Evolutionary conservation across 768 basidiomycete species (phyloP).

Genomic region (Suillus variegatus): DNA sequence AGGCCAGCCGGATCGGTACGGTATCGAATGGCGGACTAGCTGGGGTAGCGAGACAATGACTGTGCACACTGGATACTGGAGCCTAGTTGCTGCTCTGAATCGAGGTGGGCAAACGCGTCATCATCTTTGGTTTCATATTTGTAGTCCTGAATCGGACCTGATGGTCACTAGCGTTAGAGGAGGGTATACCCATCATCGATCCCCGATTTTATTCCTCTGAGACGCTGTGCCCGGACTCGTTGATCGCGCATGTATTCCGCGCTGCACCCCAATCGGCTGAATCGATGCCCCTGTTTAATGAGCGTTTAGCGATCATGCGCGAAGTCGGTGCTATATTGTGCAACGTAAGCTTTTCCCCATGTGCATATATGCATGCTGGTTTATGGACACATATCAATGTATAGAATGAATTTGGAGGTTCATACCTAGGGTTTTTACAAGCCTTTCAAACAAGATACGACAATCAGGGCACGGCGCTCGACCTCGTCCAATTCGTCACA

Average conservation of each 20-base stretch:
- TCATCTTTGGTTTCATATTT: not conserved
- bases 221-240: constrained; percentile 64
- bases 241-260: constrained; percentile 72
- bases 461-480: constrained; percentile 64
- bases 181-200: constrained; percentile 74
- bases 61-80: constrained; percentile 86
- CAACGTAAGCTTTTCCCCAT: constrained; percentile 45
- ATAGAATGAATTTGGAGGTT: constrained; percentile 64
- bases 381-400: not conserved
- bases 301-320: constrained; percentile 77
- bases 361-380: not conserved
- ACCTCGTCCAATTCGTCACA: constrained; percentile 70
- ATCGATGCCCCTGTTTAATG: constrained; percentile 63
- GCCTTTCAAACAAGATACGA: constrained; percentile 56
- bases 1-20: constrained; percentile 61
- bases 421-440: constrained; percentile 65
- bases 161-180: constrained; percentile 62
- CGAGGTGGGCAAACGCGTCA: constrained; percentile 50
- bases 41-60: constrained; percentile 56
- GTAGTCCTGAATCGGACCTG: not conserved
- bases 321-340: constrained; percentile 75
- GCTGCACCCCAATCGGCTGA: constrained; percentile 59
- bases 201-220: constrained; percentile 79
- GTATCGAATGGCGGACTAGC: constrained; percentile 73
- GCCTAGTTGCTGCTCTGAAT: constrained; percentile 80